phyloP scores from a whole-genome alignment of 192 early-diverging fungal species.

The Coemansia sp. region DNA sequence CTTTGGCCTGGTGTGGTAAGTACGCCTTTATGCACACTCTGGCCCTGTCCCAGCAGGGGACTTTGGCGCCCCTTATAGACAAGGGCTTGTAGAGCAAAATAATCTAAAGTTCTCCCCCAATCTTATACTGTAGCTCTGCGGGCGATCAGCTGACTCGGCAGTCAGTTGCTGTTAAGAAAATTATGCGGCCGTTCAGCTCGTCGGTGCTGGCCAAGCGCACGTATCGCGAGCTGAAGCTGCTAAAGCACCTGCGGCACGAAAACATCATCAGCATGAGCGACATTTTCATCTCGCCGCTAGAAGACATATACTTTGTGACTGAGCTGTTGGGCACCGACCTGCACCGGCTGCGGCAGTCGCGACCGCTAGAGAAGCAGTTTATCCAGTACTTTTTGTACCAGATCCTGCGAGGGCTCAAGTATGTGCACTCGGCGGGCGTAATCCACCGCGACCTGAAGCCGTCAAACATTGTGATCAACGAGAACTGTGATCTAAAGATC shows the following conservation, averaged over 20 bases:
- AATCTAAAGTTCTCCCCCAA: not conserved
- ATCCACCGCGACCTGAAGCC: conserved; percentile 97
- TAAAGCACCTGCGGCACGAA: conserved; percentile 91
- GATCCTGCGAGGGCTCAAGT: conserved; percentile 88
- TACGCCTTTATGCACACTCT: conserved; percentile 6
- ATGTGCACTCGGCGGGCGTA: conserved; percentile 93
- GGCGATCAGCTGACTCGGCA: conserved; percentile 81
- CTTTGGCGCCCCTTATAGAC: too few species aligned
- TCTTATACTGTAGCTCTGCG: conserved; percentile 66
- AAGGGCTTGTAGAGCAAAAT: too few species aligned
- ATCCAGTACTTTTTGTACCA: conserved; percentile 99
- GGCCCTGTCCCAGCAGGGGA: too few species aligned
- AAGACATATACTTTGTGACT: conserved; percentile 98
- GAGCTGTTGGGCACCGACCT: conserved; percentile 95
- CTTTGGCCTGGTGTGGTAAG: conserved; percentile 95
- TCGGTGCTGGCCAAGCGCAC: conserved; percentile 92
- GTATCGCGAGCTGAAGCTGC: conserved; percentile 91
- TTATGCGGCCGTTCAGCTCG: conserved; percentile 91
- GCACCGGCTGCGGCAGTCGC: conserved; percentile 84
- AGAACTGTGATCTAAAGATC: conserved; percentile 98
- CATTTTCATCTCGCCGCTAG: conserved; percentile 89
- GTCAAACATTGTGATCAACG: conserved; percentile 94
- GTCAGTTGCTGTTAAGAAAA: conserved; percentile 94
- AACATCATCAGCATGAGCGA: conserved; percentile 94
- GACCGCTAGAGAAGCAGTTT: conserved; percentile 91